Percentiles rank a stretch among this genome's conserved stretches.
These are phyloP conservation scores for Cyathus olla DNA, from an alignment of 1,284 basidiomycete species.

Conservation along the genomic window DNA sequence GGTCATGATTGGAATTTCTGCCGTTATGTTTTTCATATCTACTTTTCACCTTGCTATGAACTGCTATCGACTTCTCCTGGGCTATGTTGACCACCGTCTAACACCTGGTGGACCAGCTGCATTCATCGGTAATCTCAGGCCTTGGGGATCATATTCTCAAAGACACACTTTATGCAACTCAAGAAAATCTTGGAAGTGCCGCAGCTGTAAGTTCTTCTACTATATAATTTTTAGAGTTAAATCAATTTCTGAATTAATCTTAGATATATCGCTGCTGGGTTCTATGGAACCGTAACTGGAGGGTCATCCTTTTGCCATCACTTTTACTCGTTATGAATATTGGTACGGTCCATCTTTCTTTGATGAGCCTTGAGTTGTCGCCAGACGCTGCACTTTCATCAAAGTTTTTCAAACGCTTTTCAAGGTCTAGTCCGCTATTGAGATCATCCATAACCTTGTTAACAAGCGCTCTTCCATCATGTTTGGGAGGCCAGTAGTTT, in stretches of 20 bases:
- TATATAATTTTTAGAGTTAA: neutral
- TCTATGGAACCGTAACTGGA: neutral
- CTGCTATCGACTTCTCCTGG: neutral
- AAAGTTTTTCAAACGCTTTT: slow-evolving; percentile 27
- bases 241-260: neutral
- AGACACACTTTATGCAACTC: neutral
- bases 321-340: neutral
- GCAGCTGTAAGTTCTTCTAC: neutral
- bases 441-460: slow-evolving; percentile 41
- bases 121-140: neutral
- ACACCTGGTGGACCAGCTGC: neutral
- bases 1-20: neutral
- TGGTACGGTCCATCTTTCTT: slow-evolving; percentile 42
- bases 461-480: slow-evolving; percentile 56
- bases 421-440: slow-evolving; percentile 29
- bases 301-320: neutral
- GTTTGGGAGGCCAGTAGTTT: slow-evolving; percentile 60
- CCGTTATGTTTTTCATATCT: neutral
- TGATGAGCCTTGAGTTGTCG: slow-evolving; percentile 30
- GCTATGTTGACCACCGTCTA: neutral
- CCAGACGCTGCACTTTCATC: slow-evolving; percentile 25
- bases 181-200: neutral
- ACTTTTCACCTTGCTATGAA: neutral
- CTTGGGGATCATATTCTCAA: slow-evolving; percentile 1
- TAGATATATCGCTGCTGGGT: neutral